Evolutionary conservation across 2,329 filamentous ascomycete genomes (phyloP).

Genomic region (Penicillium sp.): DNA sequence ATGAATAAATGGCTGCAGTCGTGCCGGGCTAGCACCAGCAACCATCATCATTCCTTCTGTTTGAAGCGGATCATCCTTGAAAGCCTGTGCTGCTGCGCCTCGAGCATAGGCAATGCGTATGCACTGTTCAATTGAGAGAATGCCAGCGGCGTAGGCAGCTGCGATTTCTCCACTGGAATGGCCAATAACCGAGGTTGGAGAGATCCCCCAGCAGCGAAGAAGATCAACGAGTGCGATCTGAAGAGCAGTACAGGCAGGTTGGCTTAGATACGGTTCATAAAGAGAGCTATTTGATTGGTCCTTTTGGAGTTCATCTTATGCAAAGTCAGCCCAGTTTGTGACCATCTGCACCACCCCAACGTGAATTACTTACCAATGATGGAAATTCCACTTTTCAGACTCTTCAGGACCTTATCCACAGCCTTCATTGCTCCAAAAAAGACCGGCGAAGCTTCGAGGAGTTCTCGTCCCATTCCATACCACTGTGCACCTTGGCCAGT

Average conservation of each 20-base stretch:
- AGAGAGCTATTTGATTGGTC: conserved; percentile 25
- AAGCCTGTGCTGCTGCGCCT: conserved; percentile 25
- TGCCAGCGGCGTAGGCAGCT: conserved; percentile 38
- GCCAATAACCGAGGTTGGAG: conserved; percentile 32
- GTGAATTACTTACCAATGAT: conserved; percentile 29
- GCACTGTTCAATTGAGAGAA: conserved; percentile 25
- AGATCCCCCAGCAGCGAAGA: conserved; percentile 32
- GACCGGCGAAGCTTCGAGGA: conserved; percentile 30
- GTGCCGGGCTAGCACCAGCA: conserved; percentile 26
- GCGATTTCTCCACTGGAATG: conserved; percentile 41
- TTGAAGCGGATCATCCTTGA: conserved; percentile 21
- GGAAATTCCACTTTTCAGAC: conserved; percentile 27
- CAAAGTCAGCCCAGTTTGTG: background rate
- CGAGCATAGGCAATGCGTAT: conserved; percentile 32
- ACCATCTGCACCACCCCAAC: background rate
- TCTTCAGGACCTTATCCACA: conserved; percentile 24
- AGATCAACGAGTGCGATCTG: conserved; percentile 38
- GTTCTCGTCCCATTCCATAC: conserved; percentile 39
- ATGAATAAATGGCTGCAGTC: conserved; percentile 25
- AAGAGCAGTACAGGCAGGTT: conserved; percentile 37
- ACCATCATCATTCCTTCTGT: conserved; percentile 34
- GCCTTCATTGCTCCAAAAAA: conserved; percentile 24
- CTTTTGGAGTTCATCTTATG: conserved; percentile 29
- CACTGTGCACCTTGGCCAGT: conserved; percentile 45
- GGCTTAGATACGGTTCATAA: conserved; percentile 34